Base-by-base conservation (phyloP, 306 rosid species). In the Canavalia gladiata region DNA sequence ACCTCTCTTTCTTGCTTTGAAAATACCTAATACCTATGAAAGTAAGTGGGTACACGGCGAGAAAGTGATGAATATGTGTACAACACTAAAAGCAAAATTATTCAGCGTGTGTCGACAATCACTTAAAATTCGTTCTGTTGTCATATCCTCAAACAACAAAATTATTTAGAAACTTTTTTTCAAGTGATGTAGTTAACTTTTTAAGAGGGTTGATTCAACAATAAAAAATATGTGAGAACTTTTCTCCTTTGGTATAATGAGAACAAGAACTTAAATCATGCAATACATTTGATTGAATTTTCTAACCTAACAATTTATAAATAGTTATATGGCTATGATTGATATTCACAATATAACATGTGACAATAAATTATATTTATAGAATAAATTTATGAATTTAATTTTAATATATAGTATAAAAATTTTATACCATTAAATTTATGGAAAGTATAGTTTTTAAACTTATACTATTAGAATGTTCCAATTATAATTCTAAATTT, bases 1-100 rank as follows among this genome's bases (percentile, higher is more conserved):
- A 8, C 13, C 29, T n/a, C 41, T 65, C 41, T 65, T n/a, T 7
- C 34, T 66, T 66, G 3, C 25, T 37, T 63, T 37, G 29, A 63
- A 65, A 66, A 42, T 42, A 25, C 34, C 72, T 41, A 41, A 66
- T 66, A 18, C 52, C 52, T 42, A 66, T 65, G 50, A 39, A 39
- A 65, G 51, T 18, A 65, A 3, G 71, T 65, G 71, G 71, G 71
- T 37, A 64, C 69, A 41, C 5, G 11, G 33, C 35, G 49, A 64
- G 31, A 64, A 63, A 65, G 50, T 39, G 50, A 13, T 65, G 71
- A 65, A 65, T n/a, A 37, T 65, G 47, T 65, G 71, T 41, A 18
- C 71, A 39, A 65, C 50, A 41, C 51, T 30, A 65, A 65, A 41
- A 65, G 71, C 34, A 65, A 65, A 41, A 65, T 41, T 65, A 65